Percentiles rank a stretch among this genome's conserved stretches.
These are phyloP conservation scores for Trichoderma virens DNA, from an alignment of 495 filamentous ascomycete species.

Conservation along the genomic window DNA sequence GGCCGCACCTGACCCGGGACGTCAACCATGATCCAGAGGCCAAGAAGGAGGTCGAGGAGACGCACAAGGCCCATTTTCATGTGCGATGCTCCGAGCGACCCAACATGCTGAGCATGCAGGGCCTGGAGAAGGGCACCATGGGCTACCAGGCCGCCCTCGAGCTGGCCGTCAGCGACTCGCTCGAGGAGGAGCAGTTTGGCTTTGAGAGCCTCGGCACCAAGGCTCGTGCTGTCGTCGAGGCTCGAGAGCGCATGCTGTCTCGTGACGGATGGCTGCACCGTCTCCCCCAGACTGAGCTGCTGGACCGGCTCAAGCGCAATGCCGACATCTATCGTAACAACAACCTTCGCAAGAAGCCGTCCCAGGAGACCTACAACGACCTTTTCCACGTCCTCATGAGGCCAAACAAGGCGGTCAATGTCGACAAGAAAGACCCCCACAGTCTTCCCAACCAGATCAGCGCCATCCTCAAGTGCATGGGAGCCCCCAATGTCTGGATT, in stretches of 20 bases:
- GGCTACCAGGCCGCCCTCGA: conserved; percentile 71
- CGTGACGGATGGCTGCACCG: conserved; percentile 43
- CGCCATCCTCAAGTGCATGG: conserved; percentile 48
- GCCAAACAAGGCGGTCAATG: conserved; percentile 46
- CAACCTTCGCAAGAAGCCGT: conserved; percentile 29
- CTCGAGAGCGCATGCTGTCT: conserved; percentile 41
- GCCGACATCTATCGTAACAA: conserved; percentile 37
- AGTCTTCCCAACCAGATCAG: conserved; percentile 52
- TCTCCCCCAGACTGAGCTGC: conserved; percentile 41
- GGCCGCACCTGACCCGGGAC: conserved; percentile 41
- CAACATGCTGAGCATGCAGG: conserved; percentile 68
- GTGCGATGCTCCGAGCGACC: conserved; percentile 52
- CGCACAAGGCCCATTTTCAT: conserved; percentile 46
- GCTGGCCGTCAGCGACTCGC: conserved; percentile 54
- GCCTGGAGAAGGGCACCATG: conserved; percentile 63
- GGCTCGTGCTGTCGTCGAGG: conserved; percentile 33
- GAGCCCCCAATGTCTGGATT: conserved; percentile 55
- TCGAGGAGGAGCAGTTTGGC: conserved; percentile 45
- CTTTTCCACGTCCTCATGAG: conserved; percentile 51
- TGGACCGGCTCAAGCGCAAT: conserved; percentile 44
- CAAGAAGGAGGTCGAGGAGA: conserved; percentile 23
- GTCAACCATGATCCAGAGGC: conserved; percentile 32
- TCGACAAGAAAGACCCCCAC: conserved; percentile 48
- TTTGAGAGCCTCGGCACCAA: conserved; percentile 37
- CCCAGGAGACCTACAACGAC: conserved; percentile 50